Base-by-base conservation (phyloP, 2,329 filamentous ascomycete genomes). In the Botrytis fragariae region DNA sequence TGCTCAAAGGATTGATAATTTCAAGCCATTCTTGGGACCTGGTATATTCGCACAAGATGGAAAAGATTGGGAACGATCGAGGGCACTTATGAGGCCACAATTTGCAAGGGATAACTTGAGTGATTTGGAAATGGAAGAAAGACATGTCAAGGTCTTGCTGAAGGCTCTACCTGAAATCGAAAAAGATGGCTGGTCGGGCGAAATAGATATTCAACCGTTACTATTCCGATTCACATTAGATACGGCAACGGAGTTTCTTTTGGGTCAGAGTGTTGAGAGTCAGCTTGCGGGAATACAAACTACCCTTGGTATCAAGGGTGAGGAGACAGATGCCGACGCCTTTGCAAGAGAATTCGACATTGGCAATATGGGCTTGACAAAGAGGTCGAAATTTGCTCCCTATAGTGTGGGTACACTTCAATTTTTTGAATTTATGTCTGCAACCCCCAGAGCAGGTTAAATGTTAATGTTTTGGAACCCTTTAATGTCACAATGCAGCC, bases 111-210 rank as follows among this genome's bases (percentile, higher is more conserved):
- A 87, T 74, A 86, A 88, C 79, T 83, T 89, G 60, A 89, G 90
- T 51, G 92, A 95, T 79, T 84, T 95, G 48, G 85, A 89, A 45
- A 88, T 91, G 72, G 90, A 93, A 76, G 92, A 95, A 79, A 84
- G 85, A 29, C 92, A 95, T 81, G 85, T 93, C 3, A 83, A 87
- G 72, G 85, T 88, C 62, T 73, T 83, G 86, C 71, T 85, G 84
- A 22, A 84, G 92, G n/a, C 89, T 87, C 82, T 91, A 60, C 82
- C 93, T 71, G 83, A 84, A 1, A 84, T 93, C 4, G 87, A 88
- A 0, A 80, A 78, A 5, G 84, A 89, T 76, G 61, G 62, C 4
- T 72, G 70, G 70, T 16, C 20, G 1, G 51, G 20, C 6, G 85
- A 80, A 79, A 83, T 93, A 32, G 90, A 93, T 75, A 80, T 93